Evolutionary conservation across 768 basidiomycete genomes (phyloP).

Genomic region (Leccinum barrowsii): DNA sequence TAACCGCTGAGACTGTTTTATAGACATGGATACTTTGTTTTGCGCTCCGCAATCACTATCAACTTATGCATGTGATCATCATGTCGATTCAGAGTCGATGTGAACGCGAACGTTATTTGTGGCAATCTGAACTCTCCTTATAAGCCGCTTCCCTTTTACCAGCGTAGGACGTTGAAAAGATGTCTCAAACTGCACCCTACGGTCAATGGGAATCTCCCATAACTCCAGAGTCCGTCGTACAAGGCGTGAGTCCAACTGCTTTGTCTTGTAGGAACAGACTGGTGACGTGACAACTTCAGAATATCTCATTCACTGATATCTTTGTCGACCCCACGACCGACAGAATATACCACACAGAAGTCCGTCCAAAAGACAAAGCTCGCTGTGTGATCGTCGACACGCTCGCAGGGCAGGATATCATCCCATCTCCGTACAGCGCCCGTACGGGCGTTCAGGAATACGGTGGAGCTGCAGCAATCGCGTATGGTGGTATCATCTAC

Average conservation of each 20-base stretch:
- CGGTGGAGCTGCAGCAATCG: constrained; percentile 63
- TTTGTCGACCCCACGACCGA: constrained; percentile 50
- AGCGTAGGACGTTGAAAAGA: neutral
- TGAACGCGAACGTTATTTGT: neutral
- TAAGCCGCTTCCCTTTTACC: neutral
- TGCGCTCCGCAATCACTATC: neutral
- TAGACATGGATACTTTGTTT: neutral
- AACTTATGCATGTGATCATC: neutral
- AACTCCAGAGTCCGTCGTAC: constrained; percentile 47
- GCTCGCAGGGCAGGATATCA: constrained; percentile 43
- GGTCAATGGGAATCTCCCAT: constrained; percentile 64
- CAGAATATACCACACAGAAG: constrained; percentile 54
- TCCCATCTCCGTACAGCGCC: constrained; percentile 52
- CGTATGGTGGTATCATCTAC: constrained; percentile 46
- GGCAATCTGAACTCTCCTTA: neutral
- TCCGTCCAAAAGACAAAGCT: constrained; percentile 52
- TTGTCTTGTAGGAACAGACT: neutral
- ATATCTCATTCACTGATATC: constrained; percentile 37
- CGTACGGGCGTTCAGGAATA: constrained; percentile 66
- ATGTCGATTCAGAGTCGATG: neutral
- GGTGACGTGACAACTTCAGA: constrained; percentile 17
- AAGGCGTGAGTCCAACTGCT: constrained; percentile 34
- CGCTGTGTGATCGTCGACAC: constrained; percentile 59
- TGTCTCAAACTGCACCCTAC: constrained; percentile 43
- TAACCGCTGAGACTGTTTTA: too few species aligned